Conservation (phyloP, 805 yeast species). For the Sugiyamaella mastotermitis region DNA sequence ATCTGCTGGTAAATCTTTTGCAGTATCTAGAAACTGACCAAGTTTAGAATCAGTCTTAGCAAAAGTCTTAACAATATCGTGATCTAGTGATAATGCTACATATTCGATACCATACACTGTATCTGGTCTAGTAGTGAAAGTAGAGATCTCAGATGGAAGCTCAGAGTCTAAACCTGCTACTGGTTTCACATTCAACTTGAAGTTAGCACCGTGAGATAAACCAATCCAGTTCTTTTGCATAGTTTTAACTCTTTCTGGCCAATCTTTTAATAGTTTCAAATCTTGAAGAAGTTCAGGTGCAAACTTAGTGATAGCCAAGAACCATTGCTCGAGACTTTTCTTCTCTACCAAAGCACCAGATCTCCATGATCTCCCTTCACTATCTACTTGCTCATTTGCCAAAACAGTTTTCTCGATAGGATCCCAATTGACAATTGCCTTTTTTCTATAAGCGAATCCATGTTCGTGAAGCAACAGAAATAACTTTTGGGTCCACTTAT, state of each 20-base stretch:
- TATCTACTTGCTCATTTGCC: conserved; percentile 95
- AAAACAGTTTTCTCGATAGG: conserved; percentile 92
- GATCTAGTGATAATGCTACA: conserved; percentile 69
- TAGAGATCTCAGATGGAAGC: conserved; percentile 28
- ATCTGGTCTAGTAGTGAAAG: conserved; percentile 85
- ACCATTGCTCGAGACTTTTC: conserved; percentile 82
- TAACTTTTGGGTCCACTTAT: conserved; percentile 87
- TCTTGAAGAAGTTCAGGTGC: conserved; percentile 66
- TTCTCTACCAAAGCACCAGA: conserved; percentile 94
- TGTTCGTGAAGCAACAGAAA: conserved; percentile 66
- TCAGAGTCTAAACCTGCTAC: conserved; percentile 5
- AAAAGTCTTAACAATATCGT: conserved; percentile 46
- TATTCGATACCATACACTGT: conserved; percentile 80
- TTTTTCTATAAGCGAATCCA: conserved; percentile 79
- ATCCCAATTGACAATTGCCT: conserved; percentile 95
- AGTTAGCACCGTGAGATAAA: conserved; percentile 67
- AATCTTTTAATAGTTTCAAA: conserved; percentile 50
- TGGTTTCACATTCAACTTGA: conserved; percentile 30
- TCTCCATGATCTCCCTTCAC: conserved; percentile 90
- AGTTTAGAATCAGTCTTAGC: conserved; percentile 39
- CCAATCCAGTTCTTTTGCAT: conserved; percentile 98
- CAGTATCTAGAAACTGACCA: conserved; percentile 38
- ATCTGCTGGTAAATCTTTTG: conserved; percentile 36
- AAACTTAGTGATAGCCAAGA: conserved; percentile 78
- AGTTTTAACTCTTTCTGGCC: conserved; percentile 85